Evolutionary conservation across 2,329 filamentous ascomycete species (phyloP).

Genomic region (Sporothrix pallida): DNA sequence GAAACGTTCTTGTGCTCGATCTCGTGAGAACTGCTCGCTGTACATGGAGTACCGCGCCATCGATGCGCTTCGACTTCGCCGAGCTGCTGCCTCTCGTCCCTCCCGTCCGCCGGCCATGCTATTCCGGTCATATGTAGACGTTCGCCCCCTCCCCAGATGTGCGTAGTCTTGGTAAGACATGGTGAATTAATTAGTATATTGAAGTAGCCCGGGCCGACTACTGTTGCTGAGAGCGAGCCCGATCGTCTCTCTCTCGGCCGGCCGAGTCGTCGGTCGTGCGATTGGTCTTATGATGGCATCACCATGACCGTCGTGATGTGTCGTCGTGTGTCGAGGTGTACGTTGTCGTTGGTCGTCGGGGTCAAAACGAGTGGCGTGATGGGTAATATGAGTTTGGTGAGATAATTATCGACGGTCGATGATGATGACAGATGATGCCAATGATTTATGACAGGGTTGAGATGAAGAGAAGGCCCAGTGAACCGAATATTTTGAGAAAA

Average conservation of each 20-base stretch:
- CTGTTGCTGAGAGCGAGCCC: conserved; percentile 15
- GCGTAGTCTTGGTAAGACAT: conserved; percentile 41
- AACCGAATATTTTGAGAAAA: background rate
- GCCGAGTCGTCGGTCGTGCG: background rate
- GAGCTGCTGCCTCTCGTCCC: conserved; percentile 7
- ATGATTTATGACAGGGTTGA: background rate
- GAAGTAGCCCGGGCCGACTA: background rate
- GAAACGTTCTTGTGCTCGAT: background rate
- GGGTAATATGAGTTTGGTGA: background rate
- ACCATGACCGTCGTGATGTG: background rate
- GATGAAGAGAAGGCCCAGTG: background rate
- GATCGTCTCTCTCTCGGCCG: conserved; percentile 19
- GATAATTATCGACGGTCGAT: background rate
- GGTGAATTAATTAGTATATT: background rate
- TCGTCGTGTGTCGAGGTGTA: background rate
- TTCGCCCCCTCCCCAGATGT: conserved; percentile 36
- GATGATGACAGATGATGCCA: background rate
- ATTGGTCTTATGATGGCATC: background rate
- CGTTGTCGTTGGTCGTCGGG: background rate
- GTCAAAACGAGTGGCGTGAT: background rate
- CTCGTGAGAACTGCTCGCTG: conserved; percentile 23
- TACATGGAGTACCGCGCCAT: conserved; percentile 29
- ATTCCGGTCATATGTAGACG: background rate
- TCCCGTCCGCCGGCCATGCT: too few relatives aligned
- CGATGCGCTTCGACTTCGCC: conserved; percentile 21